Evolutionary conservation across 2,329 filamentous ascomycete genomes (phyloP).

Genomic region (Ramularia endophylla): DNA sequence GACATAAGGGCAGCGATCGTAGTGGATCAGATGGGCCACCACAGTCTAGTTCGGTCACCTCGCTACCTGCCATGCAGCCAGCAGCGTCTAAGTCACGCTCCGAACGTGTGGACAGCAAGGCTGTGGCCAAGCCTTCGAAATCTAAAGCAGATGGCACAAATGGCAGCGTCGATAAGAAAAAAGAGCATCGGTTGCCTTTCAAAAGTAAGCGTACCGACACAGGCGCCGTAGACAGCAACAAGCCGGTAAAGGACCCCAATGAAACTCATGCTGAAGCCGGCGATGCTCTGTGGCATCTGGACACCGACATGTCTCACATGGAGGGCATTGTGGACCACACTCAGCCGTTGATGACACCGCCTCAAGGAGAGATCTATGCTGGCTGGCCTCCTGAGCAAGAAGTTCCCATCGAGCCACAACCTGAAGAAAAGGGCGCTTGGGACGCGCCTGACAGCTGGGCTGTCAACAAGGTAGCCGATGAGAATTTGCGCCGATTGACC

Average conservation of each 20-base stretch:
- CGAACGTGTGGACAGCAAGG: constrained; percentile 21
- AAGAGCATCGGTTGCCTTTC: constrained; percentile 47
- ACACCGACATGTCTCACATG: constrained; percentile 87
- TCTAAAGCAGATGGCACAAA: constrained; percentile 15
- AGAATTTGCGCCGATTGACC: constrained; percentile 50
- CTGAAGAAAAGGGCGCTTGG: constrained; percentile 56
- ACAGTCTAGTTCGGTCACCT: constrained; percentile 36
- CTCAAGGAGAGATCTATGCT: constrained; percentile 42
- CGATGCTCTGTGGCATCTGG: constrained; percentile 63
- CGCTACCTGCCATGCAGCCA: constrained; percentile 33
- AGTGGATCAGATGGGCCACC: constrained; percentile 30
- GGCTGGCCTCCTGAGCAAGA: constrained; percentile 44
- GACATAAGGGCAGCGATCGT: constrained; percentile 41
- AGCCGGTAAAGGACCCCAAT: constrained; percentile 41
- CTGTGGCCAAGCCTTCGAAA: constrained; percentile 19
- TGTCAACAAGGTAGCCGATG: constrained; percentile 67
- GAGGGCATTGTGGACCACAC: constrained; percentile 69
- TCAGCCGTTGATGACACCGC: constrained; percentile 60
- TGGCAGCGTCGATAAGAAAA: constrained; percentile 14
- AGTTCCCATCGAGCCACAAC: constrained; percentile 11
- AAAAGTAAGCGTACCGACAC: constrained; percentile 41
- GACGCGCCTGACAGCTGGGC: constrained; percentile 97
- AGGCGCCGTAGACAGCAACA: constrained; percentile 36
- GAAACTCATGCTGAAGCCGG: constrained; percentile 22
- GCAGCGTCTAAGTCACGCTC: constrained; percentile 14